Evolutionary conservation across 305 asterid genomes (phyloP), one percentile per base, ranked within the genome.

Genomic region (Fraxinus floribunda): DNA sequence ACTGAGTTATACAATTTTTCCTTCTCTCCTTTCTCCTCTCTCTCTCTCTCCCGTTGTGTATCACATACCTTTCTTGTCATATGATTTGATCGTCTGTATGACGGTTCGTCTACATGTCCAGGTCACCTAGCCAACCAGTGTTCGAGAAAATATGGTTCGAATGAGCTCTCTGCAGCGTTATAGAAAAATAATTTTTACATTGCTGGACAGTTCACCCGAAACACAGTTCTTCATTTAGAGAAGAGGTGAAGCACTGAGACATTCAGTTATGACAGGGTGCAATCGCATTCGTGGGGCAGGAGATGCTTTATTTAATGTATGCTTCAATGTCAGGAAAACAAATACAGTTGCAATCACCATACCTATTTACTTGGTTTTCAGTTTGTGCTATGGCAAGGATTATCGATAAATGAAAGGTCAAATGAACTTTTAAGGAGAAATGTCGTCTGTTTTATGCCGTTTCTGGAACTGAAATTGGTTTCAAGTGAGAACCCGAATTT

Each of bases 121-220:
- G 86, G 86, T 83, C 68, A 64, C 13, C 1, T 86, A 83, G 66
- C 39, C 44, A 22, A 78, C 66, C 77, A 30, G 34, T 44, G 35
- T 16, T 64, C n/a, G n/a, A 32, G 70, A 44, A 39, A 30, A 66
- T 44, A 44, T 36, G 78, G 39, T 30, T 13, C 1, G n/a, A 30
- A 30, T 29, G 44, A 68, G 77, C 41, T 36, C 39, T 62, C 22
- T 60, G 75, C 66, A 38, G 79, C 20, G 3, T 16, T 15, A 38
- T 72, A 0, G 85, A 18, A 73, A 38, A 46, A 26, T 11, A 13
- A 22, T 11, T 44, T 44, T 44, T 44, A 16, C 29, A 0, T 2
- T 7, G 15, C 72, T 22, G 68, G 68, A 60, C 13, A 22, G 13
- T 18, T 60, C 30, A 0, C 32, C 13, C 5, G 20, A 15, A 49